Base-by-base conservation (phyloP, 257 asterid genomes). In the Scutellaria barbata region DNA sequence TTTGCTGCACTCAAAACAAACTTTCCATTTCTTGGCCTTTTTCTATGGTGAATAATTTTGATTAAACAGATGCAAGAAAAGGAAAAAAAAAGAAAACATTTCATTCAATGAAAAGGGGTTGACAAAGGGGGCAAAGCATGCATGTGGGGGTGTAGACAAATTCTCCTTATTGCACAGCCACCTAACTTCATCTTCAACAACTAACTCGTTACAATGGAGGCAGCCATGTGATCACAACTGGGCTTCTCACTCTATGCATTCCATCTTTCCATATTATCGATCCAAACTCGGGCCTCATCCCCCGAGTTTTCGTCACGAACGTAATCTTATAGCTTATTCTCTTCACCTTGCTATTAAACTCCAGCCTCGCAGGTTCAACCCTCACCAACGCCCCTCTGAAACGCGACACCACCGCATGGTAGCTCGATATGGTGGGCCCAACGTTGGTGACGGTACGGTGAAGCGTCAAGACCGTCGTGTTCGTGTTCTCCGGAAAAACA, bases 361-460 rank as follows among this genome's bases (percentile, higher is more conserved):
- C 84, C 79, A 95, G 72, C 16, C 35, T 77, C 0, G 63, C 59
- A 1, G 99, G 99, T 83, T 81, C 90, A 0, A 92, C 88, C 80
- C 73, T 87, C 64, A 92, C 89, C 0, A 11, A 10, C 18, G 79
- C 98, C 0, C 98, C 95, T 51, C 64, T 84, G 61, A 95, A 92
- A 39, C 85, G 77, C 11, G 98, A 81, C 46, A 87, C 71, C 57
- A 61, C 86, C 2, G 77, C 82, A 47, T 61, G 97, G 86, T 95
- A 95, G 33, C 80, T 84, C 5, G 97, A 89, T 3, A 62, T 74
- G 3, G 89, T 73, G 11, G 85, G 77, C 1, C 97, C 99, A 10
- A 95, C 97, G 25, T 95, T 95, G 22, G 97, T 95, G 33, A 73
- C 95, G 0, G 97, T 89, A 59, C 99, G 73, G 5, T 50, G 85